A percentile compares a stretch with the other conserved stretches of the same genome.
phyloP scores from a whole-genome alignment of 768 basidiomycete species.

The Pulveroboletus sp. region DNA sequence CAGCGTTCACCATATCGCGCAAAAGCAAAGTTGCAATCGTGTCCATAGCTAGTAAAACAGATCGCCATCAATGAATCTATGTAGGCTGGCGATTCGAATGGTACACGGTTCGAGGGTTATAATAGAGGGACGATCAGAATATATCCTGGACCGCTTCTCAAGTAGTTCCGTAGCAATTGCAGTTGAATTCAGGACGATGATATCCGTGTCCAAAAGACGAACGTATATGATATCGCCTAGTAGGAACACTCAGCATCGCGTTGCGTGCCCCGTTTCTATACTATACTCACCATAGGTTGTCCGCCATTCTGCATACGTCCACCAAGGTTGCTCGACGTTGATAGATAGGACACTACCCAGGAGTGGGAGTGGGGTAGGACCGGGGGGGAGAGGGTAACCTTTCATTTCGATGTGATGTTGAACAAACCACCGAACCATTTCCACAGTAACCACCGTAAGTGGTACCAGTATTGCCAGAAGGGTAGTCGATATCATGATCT shows the following conservation, averaged over 20 bases:
- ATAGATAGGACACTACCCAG: background rate
- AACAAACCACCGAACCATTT: background rate
- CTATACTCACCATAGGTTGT: conserved; percentile 3
- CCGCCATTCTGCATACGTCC: conserved; percentile 7
- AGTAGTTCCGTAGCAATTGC: conserved; percentile 43
- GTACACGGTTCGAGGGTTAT: no score
- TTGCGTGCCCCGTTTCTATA: background rate
- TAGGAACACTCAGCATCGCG: background rate
- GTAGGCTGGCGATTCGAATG: no score
- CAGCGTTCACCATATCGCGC: no score
- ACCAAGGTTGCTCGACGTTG: background rate
- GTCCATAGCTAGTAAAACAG: no score
- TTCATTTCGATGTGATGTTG: background rate
- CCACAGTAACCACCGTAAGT: background rate
- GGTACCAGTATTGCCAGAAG: background rate
- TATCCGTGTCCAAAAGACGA: conserved; percentile 5
- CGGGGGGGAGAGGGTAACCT: conserved; percentile 4
- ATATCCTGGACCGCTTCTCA: conserved; percentile 30
- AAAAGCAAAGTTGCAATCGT: no score
- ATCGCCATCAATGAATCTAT: no score
- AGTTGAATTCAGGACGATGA: conserved; percentile 34
- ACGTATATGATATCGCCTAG: conserved; percentile 45
- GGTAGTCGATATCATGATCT: background rate
- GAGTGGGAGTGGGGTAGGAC: conserved; percentile 1
- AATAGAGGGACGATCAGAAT: no score